A percentile compares a stretch with the other conserved stretches of the same genome.
Conservation (phyloP, 1,284 basidiomycete species). For the Erythrobasidium hasegawianum region DNA sequence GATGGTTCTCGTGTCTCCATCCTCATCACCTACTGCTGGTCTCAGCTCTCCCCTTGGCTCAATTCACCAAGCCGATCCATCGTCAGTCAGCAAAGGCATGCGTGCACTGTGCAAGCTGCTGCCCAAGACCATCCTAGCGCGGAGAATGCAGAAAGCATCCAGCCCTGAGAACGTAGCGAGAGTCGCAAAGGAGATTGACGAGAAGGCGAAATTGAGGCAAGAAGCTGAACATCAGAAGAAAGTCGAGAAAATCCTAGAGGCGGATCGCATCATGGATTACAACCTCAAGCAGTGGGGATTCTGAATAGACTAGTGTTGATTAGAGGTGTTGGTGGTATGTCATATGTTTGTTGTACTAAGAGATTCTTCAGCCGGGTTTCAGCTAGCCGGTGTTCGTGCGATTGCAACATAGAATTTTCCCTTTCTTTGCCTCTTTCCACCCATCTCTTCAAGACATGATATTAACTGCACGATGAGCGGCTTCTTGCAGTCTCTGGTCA, state of each 20-base stretch:
- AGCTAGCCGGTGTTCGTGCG: too few relatives aligned
- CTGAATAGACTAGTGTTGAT: too few relatives aligned
- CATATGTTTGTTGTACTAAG: too few relatives aligned
- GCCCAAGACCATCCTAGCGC: neutral
- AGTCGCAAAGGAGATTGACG: neutral
- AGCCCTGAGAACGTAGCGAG: neutral
- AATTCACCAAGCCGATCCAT: slow-evolving; percentile 2
- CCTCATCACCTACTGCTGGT: neutral
- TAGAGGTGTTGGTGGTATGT: too few relatives aligned
- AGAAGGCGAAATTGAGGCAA: neutral
- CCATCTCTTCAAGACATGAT: too few relatives aligned
- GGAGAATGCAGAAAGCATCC: neutral
- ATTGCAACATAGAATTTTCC: too few relatives aligned
- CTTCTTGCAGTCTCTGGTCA: slow-evolving; percentile 56
- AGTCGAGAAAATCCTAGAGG: neutral
- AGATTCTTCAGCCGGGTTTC: too few relatives aligned
- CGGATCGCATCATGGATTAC: neutral
- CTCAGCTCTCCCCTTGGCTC: neutral
- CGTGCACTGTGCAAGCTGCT: neutral
- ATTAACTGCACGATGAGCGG: slow-evolving; percentile 25
- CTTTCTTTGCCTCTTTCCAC: too few relatives aligned
- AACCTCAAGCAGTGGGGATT: neutral
- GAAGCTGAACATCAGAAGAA: neutral
- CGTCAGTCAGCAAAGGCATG: neutral
- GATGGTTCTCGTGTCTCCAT: neutral